Conservation (phyloP, 495 filamentous ascomycete species). For the Parathielavia appendiculata region DNA sequence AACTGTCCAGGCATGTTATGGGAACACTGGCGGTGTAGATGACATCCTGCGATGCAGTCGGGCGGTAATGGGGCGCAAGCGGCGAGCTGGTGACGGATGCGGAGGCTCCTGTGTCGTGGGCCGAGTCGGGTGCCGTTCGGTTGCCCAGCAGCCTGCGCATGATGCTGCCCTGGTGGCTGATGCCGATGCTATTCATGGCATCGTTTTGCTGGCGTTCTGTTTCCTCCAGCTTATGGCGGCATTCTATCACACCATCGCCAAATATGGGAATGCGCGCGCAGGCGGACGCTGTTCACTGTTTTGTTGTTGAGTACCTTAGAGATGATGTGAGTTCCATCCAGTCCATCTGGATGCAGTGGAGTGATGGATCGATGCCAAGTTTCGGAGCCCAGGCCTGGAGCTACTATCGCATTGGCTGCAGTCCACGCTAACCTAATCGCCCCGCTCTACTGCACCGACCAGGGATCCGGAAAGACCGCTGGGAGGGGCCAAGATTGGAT, state of each 20-base stretch:
- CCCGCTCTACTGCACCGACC: too few species aligned
- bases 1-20: conserved; percentile 72
- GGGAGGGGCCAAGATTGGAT: neutral
- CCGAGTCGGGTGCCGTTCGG: conserved; percentile 30
- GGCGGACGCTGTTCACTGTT: too few species aligned
- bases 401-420: too few species aligned
- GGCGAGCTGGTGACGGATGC: conserved; percentile 36
- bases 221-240: neutral
- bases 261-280: neutral
- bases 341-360: too few species aligned
- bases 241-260: neutral
- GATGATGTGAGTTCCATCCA: too few species aligned
- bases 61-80: conserved; percentile 43
- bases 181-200: conserved; percentile 34
- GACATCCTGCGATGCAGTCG: conserved; percentile 66
- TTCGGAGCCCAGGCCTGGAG: too few species aligned
- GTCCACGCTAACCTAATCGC: too few species aligned
- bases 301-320: too few species aligned
- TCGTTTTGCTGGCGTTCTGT: neutral
- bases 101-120: conserved; percentile 31
- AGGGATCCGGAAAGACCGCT: too few species aligned
- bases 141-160: conserved; percentile 52
- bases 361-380: too few species aligned
- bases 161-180: conserved; percentile 47
- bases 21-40: conserved; percentile 67